Conservation (phyloP, 352 stramenopile species). For the Phytophthora vignae region DNA sequence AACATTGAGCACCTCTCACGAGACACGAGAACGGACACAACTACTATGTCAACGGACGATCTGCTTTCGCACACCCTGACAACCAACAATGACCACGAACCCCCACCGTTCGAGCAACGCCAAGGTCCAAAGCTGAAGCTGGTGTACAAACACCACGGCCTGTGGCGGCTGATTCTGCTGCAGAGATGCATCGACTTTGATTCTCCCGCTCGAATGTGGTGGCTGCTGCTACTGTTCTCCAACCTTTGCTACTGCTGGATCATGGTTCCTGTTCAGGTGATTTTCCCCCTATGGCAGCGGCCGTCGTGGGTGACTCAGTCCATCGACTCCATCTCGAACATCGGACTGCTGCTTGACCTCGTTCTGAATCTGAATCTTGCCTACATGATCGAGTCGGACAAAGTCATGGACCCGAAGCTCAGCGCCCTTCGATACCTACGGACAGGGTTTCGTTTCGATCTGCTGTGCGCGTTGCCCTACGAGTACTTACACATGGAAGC, state of each 20-base stretch:
- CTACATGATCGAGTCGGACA: background rate
- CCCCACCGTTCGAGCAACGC: background rate
- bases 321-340: slow-evolving; percentile 2
- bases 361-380: background rate
- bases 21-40: background rate
- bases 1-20: background rate
- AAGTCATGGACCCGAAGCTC: background rate
- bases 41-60: background rate
- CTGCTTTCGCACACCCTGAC: background rate
- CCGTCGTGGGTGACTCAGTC: background rate
- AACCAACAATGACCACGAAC: background rate
- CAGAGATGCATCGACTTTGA: background rate
- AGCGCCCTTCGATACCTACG: background rate
- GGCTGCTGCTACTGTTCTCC: background rate
- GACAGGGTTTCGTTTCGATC: background rate
- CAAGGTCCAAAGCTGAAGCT: background rate
- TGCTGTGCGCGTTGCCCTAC: background rate
- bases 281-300: background rate
- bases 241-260: slow-evolving; percentile 4
- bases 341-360: background rate
- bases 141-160: background rate
- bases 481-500: background rate
- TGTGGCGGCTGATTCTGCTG: background rate
- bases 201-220: background rate
- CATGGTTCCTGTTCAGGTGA: background rate